Evolutionary conservation across 225 moss, liverwort and hornwort species (phyloP).

Genomic region (Polytrichum formosum): DNA sequence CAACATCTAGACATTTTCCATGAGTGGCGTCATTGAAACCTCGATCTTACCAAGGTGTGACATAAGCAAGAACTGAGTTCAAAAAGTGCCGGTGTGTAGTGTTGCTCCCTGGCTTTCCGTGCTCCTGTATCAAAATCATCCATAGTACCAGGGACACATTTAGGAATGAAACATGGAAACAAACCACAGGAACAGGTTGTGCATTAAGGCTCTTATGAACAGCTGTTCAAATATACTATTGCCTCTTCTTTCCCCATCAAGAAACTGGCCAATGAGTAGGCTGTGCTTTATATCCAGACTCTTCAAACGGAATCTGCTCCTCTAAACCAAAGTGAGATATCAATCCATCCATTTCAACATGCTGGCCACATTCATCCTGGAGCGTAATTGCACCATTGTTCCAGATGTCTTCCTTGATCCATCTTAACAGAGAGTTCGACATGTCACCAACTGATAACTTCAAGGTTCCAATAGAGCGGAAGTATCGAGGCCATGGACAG

Average conservation of each 20-base stretch:
- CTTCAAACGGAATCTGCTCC: neutral
- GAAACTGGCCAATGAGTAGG: neutral
- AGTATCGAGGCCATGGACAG: too few species aligned
- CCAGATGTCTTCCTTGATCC: too few species aligned
- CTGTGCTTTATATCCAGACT: neutral
- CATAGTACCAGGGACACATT: neutral
- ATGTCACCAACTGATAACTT: too few species aligned
- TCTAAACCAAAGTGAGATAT: too few species aligned
- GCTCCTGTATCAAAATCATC: constrained; percentile 28
- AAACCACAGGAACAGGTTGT: neutral
- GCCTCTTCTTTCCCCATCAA: neutral
- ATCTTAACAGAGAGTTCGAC: too few species aligned
- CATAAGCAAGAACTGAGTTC: constrained; percentile 51
- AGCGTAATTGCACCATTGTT: too few species aligned
- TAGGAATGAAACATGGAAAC: neutral
- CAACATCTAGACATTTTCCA: too few species aligned
- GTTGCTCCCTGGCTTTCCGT: constrained; percentile 39
- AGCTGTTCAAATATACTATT: neutral
- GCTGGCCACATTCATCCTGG: too few species aligned
- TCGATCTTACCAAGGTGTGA: constrained; percentile 50
- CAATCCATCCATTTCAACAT: too few species aligned
- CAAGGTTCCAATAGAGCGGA: too few species aligned
- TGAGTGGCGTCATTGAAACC: constrained; percentile 2
- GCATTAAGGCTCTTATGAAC: neutral
- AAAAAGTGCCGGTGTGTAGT: constrained; percentile 38